Conservation (phyloP, 2,329 filamentous ascomycete species). For the Calonectria honghensis region DNA sequence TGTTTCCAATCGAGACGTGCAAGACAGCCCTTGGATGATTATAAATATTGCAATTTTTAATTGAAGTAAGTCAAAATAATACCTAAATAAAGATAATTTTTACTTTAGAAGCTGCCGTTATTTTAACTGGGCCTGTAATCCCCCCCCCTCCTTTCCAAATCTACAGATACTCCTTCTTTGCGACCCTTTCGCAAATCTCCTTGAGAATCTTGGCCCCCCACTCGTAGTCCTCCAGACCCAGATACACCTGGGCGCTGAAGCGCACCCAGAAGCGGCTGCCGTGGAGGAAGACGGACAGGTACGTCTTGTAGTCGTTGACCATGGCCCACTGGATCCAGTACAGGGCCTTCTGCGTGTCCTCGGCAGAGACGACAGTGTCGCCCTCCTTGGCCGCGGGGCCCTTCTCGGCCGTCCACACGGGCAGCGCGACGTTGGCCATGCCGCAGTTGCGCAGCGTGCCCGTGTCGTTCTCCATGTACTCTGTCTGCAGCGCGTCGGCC, state of each 20-base stretch:
- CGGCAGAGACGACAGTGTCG: conserved; percentile 55
- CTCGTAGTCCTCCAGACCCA: conserved; percentile 87
- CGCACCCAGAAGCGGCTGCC: conserved; percentile 80
- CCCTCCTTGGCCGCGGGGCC: conserved; percentile 53
- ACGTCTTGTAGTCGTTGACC: conserved; percentile 80
- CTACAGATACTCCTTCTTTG: conserved; percentile 58
- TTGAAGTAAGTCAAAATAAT: no score
- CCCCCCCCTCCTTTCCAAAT: neutral
- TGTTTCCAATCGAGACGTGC: neutral
- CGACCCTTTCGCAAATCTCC: conserved; percentile 65
- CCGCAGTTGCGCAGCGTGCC: conserved; percentile 79
- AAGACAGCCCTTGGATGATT: no score
- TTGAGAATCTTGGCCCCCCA: conserved; percentile 78
- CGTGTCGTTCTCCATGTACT: conserved; percentile 80
- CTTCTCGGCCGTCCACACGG: conserved; percentile 68
- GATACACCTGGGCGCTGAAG: conserved; percentile 87
- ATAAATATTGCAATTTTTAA: no score
- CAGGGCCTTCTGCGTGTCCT: conserved; percentile 62
- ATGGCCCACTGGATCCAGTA: conserved; percentile 76
- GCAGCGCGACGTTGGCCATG: conserved; percentile 84
- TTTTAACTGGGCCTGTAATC: neutral
- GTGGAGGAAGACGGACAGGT: conserved; percentile 79
- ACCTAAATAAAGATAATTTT: no score
- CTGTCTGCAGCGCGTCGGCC: conserved; percentile 79
- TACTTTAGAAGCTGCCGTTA: no score